phyloP scores from a whole-genome alignment of 2,329 filamentous ascomycete genomes.

The Bisporella sp. region DNA sequence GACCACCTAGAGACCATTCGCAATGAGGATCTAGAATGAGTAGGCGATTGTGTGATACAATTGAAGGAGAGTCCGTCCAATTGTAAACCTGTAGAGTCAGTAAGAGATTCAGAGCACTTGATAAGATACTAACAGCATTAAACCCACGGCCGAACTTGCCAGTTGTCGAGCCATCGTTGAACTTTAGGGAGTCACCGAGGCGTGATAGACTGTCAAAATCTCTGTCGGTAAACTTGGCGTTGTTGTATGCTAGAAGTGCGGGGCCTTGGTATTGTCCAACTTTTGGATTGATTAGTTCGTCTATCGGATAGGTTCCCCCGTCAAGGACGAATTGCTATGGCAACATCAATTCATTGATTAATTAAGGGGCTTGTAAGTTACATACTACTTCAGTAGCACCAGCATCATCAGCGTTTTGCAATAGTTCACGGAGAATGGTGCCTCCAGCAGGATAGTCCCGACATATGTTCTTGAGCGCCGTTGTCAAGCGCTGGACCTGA shows the following conservation, averaged over 20 bases:
- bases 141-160: constrained; percentile 32
- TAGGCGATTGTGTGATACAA: constrained; percentile 24
- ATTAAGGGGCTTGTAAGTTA: background rate
- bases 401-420: constrained; percentile 95
- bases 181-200: constrained; percentile 27
- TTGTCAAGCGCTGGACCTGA: too few species aligned
- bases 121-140: constrained; percentile 23
- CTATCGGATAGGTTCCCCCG: constrained; percentile 17
- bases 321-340: constrained; percentile 23
- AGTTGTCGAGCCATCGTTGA: constrained; percentile 24
- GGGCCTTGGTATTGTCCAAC: constrained; percentile 28
- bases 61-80: constrained; percentile 31
- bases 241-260: constrained; percentile 28
- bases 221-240: constrained; percentile 22
- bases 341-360: background rate
- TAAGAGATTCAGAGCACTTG: background rate
- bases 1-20: constrained; percentile 26
- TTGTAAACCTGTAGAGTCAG: constrained; percentile 26
- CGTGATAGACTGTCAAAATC: constrained; percentile 27
- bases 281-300: constrained; percentile 19
- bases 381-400: constrained; percentile 68
- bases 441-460: too few species aligned
- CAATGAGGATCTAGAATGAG: constrained; percentile 29
- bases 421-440: constrained; percentile 60
- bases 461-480: too few species aligned